Conservation (phyloP, 495 filamentous ascomycete species). For the Penicillium pancosmium region DNA sequence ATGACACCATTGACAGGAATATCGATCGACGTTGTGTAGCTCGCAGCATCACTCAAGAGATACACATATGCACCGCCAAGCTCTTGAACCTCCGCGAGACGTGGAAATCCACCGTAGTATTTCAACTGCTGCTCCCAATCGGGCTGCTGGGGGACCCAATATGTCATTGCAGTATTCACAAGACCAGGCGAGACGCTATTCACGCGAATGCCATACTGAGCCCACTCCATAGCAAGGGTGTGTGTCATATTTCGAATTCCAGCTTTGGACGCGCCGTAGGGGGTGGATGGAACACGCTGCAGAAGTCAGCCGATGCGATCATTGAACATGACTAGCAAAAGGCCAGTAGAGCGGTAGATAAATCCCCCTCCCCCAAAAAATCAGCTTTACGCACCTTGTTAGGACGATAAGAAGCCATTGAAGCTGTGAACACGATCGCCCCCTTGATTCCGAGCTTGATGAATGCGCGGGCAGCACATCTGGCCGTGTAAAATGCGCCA, state of each 20-base stretch:
- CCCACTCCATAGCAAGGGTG: slow-evolving; percentile 53
- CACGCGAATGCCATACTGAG: slow-evolving; percentile 48
- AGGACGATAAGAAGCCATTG: slow-evolving; percentile 51
- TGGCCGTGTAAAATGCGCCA: slow-evolving; percentile 43
- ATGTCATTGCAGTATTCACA: slow-evolving; percentile 44
- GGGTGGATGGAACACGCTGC: slow-evolving; percentile 37
- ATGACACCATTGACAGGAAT: slow-evolving; percentile 40
- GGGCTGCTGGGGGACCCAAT: slow-evolving; percentile 40
- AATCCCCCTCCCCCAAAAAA: background rate
- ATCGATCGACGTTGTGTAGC: slow-evolving; percentile 46
- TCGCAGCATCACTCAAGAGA: slow-evolving; percentile 42
- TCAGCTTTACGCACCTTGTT: slow-evolving; percentile 33
- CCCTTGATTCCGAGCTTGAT: slow-evolving; percentile 47
- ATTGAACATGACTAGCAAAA: background rate
- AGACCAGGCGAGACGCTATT: slow-evolving; percentile 45
- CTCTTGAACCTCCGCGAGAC: slow-evolving; percentile 42
- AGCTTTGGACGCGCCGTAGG: slow-evolving; percentile 37
- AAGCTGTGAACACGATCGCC: slow-evolving; percentile 48
- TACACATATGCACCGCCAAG: slow-evolving; percentile 48
- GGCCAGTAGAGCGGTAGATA: background rate
- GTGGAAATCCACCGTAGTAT: slow-evolving; percentile 48
- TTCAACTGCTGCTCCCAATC: slow-evolving; percentile 47
- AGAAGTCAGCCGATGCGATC: slow-evolving; percentile 5
- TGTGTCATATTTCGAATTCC: slow-evolving; percentile 40
- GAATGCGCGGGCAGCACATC: slow-evolving; percentile 40